Percentiles rank a stretch among this genome's conserved stretches.
Evolutionary conservation across 176 grass and related monocot species (phyloP).

Genomic region (Phragmites australis): DNA sequence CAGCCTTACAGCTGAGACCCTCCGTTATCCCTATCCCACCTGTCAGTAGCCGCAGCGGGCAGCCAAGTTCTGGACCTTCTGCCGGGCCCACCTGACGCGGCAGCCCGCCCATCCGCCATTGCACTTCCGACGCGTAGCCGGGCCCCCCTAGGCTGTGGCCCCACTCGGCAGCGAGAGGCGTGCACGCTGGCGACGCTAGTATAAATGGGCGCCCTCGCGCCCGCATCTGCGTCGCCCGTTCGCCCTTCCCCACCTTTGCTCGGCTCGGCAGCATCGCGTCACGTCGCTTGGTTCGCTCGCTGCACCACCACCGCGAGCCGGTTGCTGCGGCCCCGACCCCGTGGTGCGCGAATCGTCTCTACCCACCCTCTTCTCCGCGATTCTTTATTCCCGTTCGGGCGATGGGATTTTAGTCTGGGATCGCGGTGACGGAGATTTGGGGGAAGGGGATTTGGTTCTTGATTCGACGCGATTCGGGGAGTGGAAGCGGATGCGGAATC

Average conservation of each 20-base stretch:
- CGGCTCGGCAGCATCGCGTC: background rate
- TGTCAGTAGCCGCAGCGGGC: background rate
- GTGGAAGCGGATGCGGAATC: background rate
- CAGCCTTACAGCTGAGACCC: too few relatives aligned
- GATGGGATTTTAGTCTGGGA: background rate
- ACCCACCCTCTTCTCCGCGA: background rate
- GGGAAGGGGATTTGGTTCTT: background rate
- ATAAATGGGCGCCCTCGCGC: background rate
- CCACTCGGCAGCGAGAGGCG: background rate
- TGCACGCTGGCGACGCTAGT: background rate
- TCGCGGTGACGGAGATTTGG: background rate
- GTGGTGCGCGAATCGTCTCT: constrained; percentile 8
- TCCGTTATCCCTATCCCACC: accelerated
- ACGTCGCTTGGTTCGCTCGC: background rate
- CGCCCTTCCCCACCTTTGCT: background rate
- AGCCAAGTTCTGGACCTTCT: background rate
- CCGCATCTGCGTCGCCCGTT: background rate
- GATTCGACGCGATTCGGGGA: constrained; percentile 4
- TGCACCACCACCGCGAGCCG: background rate
- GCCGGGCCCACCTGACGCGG: too few relatives aligned
- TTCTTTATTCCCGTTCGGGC: background rate
- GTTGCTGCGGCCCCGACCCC: background rate
- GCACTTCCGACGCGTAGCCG: background rate
- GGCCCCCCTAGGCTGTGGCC: background rate
- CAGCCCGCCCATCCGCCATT: background rate